A percentile compares a stretch with the other conserved stretches of the same genome.
phyloP scores from a whole-genome alignment of 768 basidiomycete genomes.

The Rhodotorula kratochvilovae region DNA sequence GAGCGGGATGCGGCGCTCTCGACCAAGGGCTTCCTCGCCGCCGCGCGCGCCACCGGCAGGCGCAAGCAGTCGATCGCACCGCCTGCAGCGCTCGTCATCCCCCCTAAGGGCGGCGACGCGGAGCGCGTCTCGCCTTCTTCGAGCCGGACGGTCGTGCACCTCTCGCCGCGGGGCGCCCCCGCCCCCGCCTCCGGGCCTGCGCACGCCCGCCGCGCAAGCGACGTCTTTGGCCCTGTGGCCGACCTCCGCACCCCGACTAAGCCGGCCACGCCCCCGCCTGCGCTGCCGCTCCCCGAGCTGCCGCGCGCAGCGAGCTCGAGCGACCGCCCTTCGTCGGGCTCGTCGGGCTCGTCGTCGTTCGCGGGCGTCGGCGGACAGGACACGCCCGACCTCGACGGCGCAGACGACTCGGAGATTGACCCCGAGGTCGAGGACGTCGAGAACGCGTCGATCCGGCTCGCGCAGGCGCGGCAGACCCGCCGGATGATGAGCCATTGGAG shows the following conservation, averaged over 20 bases:
- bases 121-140: neutral
- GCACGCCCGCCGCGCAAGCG: neutral
- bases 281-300: neutral
- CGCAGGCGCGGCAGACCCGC: neutral
- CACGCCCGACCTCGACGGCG: neutral
- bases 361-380: too few relatives aligned
- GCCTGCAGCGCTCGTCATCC: neutral
- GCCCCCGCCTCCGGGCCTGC: neutral
- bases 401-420: neutral
- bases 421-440: neutral
- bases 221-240: neutral
- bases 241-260: neutral
- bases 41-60: neutral
- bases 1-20: neutral
- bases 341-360: neutral
- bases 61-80: constrained; percentile 8
- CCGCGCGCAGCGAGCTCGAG: neutral
- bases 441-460: neutral
- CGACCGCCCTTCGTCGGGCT: neutral
- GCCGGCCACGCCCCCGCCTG: neutral
- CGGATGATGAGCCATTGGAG: neutral
- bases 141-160: neutral
- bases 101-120: neutral
- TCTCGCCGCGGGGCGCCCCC: neutral
- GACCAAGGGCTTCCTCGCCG: neutral